A percentile compares a stretch with the other conserved stretches of the same genome.
These are phyloP conservation scores for Adansonia gregorii DNA, from an alignment of 441 rosid genomes.

Conservation along the genomic window DNA sequence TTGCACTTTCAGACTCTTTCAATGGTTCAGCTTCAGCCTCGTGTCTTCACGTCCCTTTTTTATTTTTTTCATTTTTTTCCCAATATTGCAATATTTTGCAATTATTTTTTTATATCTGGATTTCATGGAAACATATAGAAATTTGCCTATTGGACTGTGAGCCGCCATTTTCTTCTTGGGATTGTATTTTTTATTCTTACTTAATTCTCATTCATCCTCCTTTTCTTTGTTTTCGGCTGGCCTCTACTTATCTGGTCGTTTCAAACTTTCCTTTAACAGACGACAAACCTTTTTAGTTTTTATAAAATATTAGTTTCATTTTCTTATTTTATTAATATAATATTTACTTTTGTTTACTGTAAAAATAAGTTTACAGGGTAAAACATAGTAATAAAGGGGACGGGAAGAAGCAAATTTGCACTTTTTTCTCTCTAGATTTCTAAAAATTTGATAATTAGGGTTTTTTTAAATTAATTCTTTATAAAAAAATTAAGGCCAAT, in stretches of 20 bases:
- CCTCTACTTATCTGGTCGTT: neutral
- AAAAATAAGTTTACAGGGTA: neutral
- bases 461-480: no score
- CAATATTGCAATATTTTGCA: neutral
- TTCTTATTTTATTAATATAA: neutral
- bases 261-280: neutral
- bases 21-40: neutral
- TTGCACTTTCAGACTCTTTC: neutral
- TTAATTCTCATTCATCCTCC: neutral
- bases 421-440: neutral
- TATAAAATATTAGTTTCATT: no score
- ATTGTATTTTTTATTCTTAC: neutral
- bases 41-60: constrained; percentile 19
- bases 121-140: neutral
- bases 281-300: no score
- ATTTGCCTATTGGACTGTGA: neutral
- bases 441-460: no score
- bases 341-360: neutral
- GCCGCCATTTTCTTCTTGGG: neutral
- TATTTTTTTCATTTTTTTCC: neutral
- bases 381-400: neutral
- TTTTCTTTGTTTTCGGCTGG: neutral
- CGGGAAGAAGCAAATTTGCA: neutral
- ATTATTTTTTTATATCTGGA: neutral
- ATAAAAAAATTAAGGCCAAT: neutral